Evolutionary conservation across 768 basidiomycete species (phyloP), one percentile per base, ranked within the genome.

Genomic region (Pisolithus tinctorius): DNA sequence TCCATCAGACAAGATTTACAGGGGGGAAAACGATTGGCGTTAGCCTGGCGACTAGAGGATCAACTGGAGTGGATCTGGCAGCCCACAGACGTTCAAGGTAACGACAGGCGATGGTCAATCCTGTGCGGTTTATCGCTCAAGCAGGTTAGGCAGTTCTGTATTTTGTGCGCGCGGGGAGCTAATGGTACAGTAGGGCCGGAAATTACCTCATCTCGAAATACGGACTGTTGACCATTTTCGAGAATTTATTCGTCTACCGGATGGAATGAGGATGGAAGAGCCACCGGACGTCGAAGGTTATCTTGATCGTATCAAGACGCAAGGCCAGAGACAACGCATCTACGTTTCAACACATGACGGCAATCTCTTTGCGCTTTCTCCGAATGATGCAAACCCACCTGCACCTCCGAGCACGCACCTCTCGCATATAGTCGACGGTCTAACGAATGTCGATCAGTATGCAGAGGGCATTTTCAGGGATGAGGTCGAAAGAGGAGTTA

Each of bases 271-370:
- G 36, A 61, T 93, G 16, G 67, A 78, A 31, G 90, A 94, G 59
- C 94, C 94, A 2, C 82, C 84, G 0, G 78, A 81, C 0, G 72
- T 95, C 44, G 94, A 97, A 68, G 94, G 94, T 2, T 95, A 88
- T 67, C 71, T 94, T 40, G 79, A 88, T 53, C 83, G 84, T 44
- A 75, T 89, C 59, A 77, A 73, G 55, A 75, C 81, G 2, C 81
- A 79, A 57, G 72, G 78, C 17, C 79, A 81, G 54, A 81, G 75
- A 48, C 79, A 86, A 50, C 73, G 74, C 4, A 59, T 86, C 13
- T 94, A 93, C 67, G 73, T 93, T 37, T 69, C 78, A 26, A 80
- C 81, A 6, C 87, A 92, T 60, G 77, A 83, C 48, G 86, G 88
- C 5, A 78, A 81, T 59, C 67, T 94, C 29, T 92, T 92, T 67